Percentiles rank a stretch among this genome's conserved stretches.
phyloP scores from a whole-genome alignment of 2,329 filamentous ascomycete genomes.

The Penicillium sp. region DNA sequence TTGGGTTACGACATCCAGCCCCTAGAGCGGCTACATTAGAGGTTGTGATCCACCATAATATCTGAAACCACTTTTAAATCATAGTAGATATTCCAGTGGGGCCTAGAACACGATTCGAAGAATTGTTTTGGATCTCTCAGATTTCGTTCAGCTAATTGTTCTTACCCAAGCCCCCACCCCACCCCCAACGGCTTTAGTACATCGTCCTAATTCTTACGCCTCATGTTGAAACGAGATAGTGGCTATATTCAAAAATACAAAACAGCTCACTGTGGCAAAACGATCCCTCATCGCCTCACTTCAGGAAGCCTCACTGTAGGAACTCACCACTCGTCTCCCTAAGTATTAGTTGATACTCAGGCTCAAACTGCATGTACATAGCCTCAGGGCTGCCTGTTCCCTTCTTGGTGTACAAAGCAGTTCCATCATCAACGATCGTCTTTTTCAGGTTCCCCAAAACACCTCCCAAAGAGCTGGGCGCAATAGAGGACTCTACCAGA shows the following conservation, averaged over 20 bases:
- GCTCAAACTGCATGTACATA: neutral
- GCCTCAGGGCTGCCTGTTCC: neutral
- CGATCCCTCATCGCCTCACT: neutral
- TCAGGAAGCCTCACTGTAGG: neutral
- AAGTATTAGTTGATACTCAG: neutral
- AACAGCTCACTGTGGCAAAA: neutral
- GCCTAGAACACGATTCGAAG: neutral
- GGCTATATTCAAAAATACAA: neutral
- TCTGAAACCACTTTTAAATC: neutral
- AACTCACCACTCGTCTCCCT: neutral
- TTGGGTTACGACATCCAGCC: neutral
- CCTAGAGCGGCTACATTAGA: neutral
- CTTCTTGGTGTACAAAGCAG: neutral
- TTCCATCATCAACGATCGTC: neutral
- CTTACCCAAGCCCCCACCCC: neutral
- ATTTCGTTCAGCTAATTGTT: neutral
- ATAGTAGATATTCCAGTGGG: neutral
- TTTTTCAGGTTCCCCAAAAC: neutral
- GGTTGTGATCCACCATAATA: neutral
- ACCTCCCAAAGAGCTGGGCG: neutral
- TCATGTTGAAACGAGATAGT: neutral
- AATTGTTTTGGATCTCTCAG: neutral
- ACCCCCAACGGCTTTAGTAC: neutral
- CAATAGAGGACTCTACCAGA: constrained; percentile 62
- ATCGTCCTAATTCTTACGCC: neutral